Evolutionary conservation across 169 alveolate genomes (phyloP).

Genomic region (Cryptosporidium ubiquitum): DNA sequence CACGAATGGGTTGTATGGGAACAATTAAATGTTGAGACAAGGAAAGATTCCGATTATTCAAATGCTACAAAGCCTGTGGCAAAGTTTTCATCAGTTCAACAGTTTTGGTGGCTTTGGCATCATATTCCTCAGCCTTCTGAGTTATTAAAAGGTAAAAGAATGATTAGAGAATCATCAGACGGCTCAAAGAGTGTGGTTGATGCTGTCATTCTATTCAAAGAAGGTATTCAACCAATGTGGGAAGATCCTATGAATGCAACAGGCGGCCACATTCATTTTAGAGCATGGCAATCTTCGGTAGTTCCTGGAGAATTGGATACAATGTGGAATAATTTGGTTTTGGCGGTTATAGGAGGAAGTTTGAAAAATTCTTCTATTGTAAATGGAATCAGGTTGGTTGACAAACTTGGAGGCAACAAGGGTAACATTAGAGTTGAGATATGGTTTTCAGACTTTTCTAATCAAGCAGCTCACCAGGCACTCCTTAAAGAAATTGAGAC

Average conservation of each 20-base stretch:
- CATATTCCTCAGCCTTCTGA: conserved; percentile 85
- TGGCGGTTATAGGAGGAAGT: conserved; percentile 84
- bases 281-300: conserved; percentile 83
- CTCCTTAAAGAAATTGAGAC: conserved; percentile 77
- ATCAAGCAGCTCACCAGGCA: conserved; percentile 73
- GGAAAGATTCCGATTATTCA: conserved; percentile 81
- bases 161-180: conserved; percentile 62
- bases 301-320: conserved; percentile 82
- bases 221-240: conserved; percentile 88
- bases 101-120: conserved; percentile 85
- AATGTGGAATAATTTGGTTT: conserved; percentile 85
- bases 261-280: conserved; percentile 87
- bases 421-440: conserved; percentile 78
- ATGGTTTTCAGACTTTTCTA: conserved; percentile 78
- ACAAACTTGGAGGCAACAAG: conserved; percentile 74
- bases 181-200: conserved; percentile 71
- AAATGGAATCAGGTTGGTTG: conserved; percentile 84
- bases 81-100: conserved; percentile 84
- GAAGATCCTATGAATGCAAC: conserved; percentile 85
- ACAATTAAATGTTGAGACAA: conserved; percentile 81
- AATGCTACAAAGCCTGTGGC: conserved; percentile 87
- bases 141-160: conserved; percentile 76
- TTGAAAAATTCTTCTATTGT: conserved; percentile 80
- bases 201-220: conserved; percentile 76
- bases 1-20: conserved; percentile 89